Percentiles rank a stretch among this genome's conserved stretches.
Evolutionary conservation across 305 asterid species (phyloP).

Genomic region (Rubia tinctorum): DNA sequence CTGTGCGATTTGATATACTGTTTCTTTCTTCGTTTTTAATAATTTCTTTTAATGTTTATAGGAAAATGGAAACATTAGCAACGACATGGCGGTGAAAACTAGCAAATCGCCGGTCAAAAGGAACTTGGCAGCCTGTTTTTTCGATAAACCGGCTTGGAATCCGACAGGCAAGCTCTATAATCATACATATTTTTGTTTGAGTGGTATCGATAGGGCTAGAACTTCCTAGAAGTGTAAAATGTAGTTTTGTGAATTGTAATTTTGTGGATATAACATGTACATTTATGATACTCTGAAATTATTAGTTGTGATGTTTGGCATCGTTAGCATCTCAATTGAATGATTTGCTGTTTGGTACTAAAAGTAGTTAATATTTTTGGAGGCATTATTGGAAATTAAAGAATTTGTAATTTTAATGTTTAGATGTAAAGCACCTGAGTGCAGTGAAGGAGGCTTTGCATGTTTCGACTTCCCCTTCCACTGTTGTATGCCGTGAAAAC

Average conservation of each 20-base stretch:
- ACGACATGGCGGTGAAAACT: constrained; percentile 13
- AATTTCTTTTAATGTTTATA: not conserved
- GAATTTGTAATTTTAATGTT: not conserved
- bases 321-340: not conserved
- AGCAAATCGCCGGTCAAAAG: constrained; percentile 44
- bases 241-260: not conserved
- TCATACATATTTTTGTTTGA: not conserved
- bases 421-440: constrained; percentile 68
- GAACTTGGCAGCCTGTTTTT: constrained; percentile 34
- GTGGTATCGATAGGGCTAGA: not conserved
- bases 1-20: not conserved
- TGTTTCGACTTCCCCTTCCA: constrained; percentile 64
- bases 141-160: constrained; percentile 59
- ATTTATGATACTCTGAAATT: too few species aligned
- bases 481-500: constrained; percentile 61
- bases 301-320: not conserved
- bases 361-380: not conserved
- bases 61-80: constrained; percentile 35
- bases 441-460: constrained; percentile 79
- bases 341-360: not conserved
- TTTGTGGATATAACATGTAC: too few species aligned
- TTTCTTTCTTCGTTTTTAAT: not conserved
- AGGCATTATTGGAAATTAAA: not conserved
- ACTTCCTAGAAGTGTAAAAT: not conserved
- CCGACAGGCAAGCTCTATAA: constrained; percentile 53